Base-by-base conservation (phyloP, 1,284 basidiomycete species). In the Malassezia obtusa region DNA sequence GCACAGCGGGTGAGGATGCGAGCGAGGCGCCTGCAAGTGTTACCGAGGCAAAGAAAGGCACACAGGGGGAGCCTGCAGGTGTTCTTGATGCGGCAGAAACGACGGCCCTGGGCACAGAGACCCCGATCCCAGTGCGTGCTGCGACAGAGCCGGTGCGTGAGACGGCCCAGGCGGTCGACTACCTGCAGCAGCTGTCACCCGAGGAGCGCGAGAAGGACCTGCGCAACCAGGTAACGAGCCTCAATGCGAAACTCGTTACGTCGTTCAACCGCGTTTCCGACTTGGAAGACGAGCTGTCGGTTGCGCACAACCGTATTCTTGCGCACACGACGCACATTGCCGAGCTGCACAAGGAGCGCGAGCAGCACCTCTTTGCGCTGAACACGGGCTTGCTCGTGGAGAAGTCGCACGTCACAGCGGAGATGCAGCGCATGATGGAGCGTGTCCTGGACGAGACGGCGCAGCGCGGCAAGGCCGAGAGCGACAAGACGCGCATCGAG, bases 341-440 rank as follows among this genome's bases (percentile, higher is more conserved):
- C 82, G 39, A 83, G 83, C 63, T 80, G 65, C 76, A 78, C 75
- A 71, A 76, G 67, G 70, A 79, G 75, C 76, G 78, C 65, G 54
- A 77, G 39, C 61, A 68, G 50, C 76, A 75, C 57, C 58, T 76
- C n/a, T 68, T 67, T 28, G 74, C 74, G 14, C 69, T 76, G 39
- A 74, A 75, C 49, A 87, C 87, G 0, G 92, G 92, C 7, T 76
- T 95, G 28, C 79, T 96, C 38, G 91, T 98, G 22, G 92, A 98
- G 76, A 74, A 89, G 73, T 79, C 82, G 26, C 85, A 92, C 74
- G 90, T 98, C 56, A 89, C 86, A 17, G 76, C 83, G 8, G 94
- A 98, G 77, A 84, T 98, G 67, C 92, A 84, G 64, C 82, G 89
- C 26, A 79, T 98, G 60, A 96, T 96, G 82, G 87, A 92, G 63